Evolutionary conservation across 192 early-diverging fungal species (phyloP).

Genomic region (Chytriomyces confervae): DNA sequence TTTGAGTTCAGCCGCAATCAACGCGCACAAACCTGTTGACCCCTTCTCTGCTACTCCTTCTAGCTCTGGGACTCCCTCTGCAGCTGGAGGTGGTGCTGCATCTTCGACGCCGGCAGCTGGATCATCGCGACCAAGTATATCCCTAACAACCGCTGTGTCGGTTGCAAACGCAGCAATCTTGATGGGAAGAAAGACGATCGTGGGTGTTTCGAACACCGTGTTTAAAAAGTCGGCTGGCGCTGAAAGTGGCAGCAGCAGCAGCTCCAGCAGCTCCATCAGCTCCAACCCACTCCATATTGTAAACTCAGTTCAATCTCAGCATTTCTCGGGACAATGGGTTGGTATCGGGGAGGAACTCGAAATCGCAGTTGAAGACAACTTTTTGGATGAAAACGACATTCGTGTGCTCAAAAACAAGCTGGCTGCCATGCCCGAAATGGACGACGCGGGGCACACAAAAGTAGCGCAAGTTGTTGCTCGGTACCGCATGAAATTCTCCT

Average conservation of each 20-base stretch:
- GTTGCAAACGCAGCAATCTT: background rate
- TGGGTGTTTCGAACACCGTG: background rate
- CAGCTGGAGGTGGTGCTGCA: background rate
- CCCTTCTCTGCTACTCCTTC: background rate
- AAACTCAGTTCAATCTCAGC: background rate
- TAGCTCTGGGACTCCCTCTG: background rate
- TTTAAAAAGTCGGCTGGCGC: background rate
- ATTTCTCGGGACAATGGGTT: background rate
- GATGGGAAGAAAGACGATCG: background rate
- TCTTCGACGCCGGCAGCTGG: background rate
- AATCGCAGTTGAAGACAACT: background rate
- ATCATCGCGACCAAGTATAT: background rate
- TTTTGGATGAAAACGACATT: background rate
- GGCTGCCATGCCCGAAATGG: background rate
- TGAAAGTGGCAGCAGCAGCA: background rate
- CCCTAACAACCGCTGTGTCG: background rate
- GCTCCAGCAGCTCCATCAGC: background rate
- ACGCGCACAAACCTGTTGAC: background rate
- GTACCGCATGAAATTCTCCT: slow-evolving; percentile 22
- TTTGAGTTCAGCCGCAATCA: background rate
- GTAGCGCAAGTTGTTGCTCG: slow-evolving; percentile 8
- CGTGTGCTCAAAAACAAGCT: background rate
- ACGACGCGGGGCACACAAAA: background rate
- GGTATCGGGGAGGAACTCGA: slow-evolving; percentile 10
- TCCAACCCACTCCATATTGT: too few species aligned